phyloP scores from a whole-genome alignment of 2,329 filamentous ascomycete genomes.

The Hypoxylon sp. region DNA sequence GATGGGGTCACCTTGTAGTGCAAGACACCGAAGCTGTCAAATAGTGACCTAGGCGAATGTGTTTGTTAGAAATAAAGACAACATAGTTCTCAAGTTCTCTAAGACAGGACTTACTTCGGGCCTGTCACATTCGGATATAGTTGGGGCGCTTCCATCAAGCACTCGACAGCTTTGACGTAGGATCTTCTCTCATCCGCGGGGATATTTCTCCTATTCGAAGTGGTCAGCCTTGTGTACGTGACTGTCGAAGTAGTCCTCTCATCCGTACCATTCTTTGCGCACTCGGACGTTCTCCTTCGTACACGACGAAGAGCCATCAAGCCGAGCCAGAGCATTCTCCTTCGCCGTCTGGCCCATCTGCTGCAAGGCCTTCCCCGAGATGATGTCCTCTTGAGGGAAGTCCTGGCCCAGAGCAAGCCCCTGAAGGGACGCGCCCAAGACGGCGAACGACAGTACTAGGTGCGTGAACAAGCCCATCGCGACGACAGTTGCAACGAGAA shows the following conservation, averaged over 20 bases:
- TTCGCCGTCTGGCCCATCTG: constrained; percentile 40
- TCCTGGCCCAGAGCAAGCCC: constrained; percentile 37
- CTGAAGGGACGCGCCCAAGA: constrained; percentile 38
- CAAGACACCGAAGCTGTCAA: constrained; percentile 45
- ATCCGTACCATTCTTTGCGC: constrained; percentile 46
- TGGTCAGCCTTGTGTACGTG: constrained; percentile 6
- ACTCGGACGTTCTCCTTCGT: constrained; percentile 44
- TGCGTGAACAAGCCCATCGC: constrained; percentile 38
- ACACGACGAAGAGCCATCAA: constrained; percentile 35
- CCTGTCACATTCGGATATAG: constrained; percentile 43
- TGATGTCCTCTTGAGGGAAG: constrained; percentile 42
- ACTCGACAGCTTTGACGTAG: constrained; percentile 43
- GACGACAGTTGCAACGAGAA: constrained; percentile 25
- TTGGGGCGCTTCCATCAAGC: constrained; percentile 41
- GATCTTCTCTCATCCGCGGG: constrained; percentile 40
- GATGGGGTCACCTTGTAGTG: constrained; percentile 43
- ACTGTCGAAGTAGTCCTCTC: no score
- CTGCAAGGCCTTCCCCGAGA: constrained; percentile 42
- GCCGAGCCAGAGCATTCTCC: constrained; percentile 38
- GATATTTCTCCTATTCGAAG: constrained; percentile 39
- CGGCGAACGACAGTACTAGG: constrained; percentile 32
- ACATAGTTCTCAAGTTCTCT: no score
- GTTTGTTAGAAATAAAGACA: not conserved
- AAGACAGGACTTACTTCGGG: constrained; percentile 39
- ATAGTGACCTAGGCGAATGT: constrained; percentile 36